Evolutionary conservation across 805 yeast genomes (phyloP), one percentile per base, ranked within the genome.

Genomic region (Candida oleophila): DNA sequence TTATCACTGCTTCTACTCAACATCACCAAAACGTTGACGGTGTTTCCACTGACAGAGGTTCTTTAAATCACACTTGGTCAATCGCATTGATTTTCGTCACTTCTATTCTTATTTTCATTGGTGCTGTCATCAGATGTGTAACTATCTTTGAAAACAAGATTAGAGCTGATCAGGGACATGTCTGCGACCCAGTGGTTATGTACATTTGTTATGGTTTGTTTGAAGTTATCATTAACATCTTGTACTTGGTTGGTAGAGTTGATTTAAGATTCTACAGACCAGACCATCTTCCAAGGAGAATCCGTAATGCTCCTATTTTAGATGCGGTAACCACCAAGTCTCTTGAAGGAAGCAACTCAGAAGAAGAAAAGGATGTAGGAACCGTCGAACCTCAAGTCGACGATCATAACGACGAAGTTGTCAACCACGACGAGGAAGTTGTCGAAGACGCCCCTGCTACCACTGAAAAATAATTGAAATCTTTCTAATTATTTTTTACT

Each of bases 101-200:
- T 8, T 74, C 85, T 2, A 5, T 76, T 0, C 65, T 76, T 45
- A 70, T 82, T 21, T 71, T 82, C 36, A 55, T 78, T 22, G 79
- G 82, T 14, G 71, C 85, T 11, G 48, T 78, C 20, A 68, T 74
- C 46, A 70, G 88, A 65, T 64, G 76, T 49, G 72, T 81, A 33
- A 73, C 76, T 14, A 58, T 73, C 20, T 78, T 81, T 51, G 66
- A 55, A 55, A 53, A 54, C 5, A 30, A 33, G 19, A 44, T 44
- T 46, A 42, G 49, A 9, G 33, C 45, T 48, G 51, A 51, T 16
- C 48, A 52, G 20, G 59, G 57, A 16, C 18, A 20, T 1, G 14
- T 55, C 33, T 32, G 48, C 8, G 14, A 36, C 11, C 48, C 50
- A 3, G 44, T 54, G 2, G 49, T 42, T 14, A 41, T 41, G 43